These are phyloP conservation scores for Globisporangium apiculatum DNA, from an alignment of 352 stramenopile species.

Conservation along the genomic window DNA sequence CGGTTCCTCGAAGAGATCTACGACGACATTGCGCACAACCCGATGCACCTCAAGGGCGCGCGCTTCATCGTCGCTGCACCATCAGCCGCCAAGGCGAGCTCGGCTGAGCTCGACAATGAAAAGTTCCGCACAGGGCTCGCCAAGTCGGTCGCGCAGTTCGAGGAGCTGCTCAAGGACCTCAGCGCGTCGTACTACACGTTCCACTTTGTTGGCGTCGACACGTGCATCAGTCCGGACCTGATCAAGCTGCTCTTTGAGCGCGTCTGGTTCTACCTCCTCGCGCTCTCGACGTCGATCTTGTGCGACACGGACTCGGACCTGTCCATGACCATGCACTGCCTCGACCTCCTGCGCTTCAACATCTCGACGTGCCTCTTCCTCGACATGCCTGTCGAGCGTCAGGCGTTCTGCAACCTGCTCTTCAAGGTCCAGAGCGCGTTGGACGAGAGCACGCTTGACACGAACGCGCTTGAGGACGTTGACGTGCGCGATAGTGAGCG, in stretches of 20 bases:
- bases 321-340: slow-evolving; percentile 71
- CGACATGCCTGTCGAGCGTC: slow-evolving; percentile 63
- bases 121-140: slow-evolving; percentile 63
- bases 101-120: slow-evolving; percentile 60
- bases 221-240: slow-evolving; percentile 84
- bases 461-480: neutral
- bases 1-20: slow-evolving; percentile 94
- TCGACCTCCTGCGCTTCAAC: slow-evolving; percentile 71
- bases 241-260: slow-evolving; percentile 90
- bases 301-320: slow-evolving; percentile 72
- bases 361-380: slow-evolving; percentile 85
- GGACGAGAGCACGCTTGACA: slow-evolving; percentile 18
- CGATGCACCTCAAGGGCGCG: slow-evolving; percentile 90
- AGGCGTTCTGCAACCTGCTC: slow-evolving; percentile 72
- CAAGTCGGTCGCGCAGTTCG: slow-evolving; percentile 75
- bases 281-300: slow-evolving; percentile 78
- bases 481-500: neutral
- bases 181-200: slow-evolving; percentile 82
- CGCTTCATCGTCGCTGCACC: slow-evolving; percentile 31
- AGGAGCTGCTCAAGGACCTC: slow-evolving; percentile 83
- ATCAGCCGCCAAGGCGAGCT: slow-evolving; percentile 30
- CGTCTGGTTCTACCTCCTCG: slow-evolving; percentile 95
- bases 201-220: slow-evolving; percentile 89
- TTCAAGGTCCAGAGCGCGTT: slow-evolving; percentile 65
- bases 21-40: slow-evolving; percentile 90